A percentile compares a stretch with the other conserved stretches of the same genome.
Evolutionary conservation across 2,329 filamentous ascomycete genomes (phyloP).

Genomic region (Lecanosticta acicola): DNA sequence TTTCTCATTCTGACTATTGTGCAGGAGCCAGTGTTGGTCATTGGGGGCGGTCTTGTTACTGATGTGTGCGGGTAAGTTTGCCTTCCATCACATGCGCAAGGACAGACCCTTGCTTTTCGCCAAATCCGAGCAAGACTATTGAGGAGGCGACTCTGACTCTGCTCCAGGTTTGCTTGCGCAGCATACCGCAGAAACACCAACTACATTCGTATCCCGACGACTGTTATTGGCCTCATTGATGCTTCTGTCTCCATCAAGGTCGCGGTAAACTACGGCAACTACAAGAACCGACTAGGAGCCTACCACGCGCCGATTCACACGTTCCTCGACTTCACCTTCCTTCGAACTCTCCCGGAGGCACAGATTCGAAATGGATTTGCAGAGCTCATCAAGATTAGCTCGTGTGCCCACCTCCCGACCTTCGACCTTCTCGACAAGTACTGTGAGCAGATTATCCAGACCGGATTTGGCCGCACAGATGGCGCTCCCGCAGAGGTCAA

Average conservation of each 20-base stretch:
- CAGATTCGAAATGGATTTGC: slow-evolving; percentile 70
- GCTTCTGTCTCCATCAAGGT: slow-evolving; percentile 72
- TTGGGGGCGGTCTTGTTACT: slow-evolving; percentile 65
- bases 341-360: slow-evolving; percentile 60
- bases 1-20: slow-evolving; percentile 9
- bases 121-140: too few species aligned
- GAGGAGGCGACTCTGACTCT: too few species aligned
- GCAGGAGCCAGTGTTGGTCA: slow-evolving; percentile 59
- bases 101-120: too few species aligned
- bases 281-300: slow-evolving; percentile 68
- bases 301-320: slow-evolving; percentile 66
- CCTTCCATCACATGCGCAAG: slow-evolving; percentile 35
- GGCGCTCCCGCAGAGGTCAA: slow-evolving; percentile 52
- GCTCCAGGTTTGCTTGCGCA: slow-evolving; percentile 59
- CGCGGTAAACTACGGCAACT: slow-evolving; percentile 70
- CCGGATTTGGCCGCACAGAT: slow-evolving; percentile 59
- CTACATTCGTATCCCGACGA: slow-evolving; percentile 68
- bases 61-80: slow-evolving; percentile 66
- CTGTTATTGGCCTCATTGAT: slow-evolving; percentile 69
- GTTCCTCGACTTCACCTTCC: slow-evolving; percentile 67
- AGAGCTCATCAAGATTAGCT: slow-evolving; percentile 70
- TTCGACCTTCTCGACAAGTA: slow-evolving; percentile 64
- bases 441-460: slow-evolving; percentile 61
- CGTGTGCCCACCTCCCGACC: slow-evolving; percentile 60
- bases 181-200: slow-evolving; percentile 67